Evolutionary conservation across 306 rosid genomes (phyloP).

Genomic region (Ochetophila trinervis): DNA sequence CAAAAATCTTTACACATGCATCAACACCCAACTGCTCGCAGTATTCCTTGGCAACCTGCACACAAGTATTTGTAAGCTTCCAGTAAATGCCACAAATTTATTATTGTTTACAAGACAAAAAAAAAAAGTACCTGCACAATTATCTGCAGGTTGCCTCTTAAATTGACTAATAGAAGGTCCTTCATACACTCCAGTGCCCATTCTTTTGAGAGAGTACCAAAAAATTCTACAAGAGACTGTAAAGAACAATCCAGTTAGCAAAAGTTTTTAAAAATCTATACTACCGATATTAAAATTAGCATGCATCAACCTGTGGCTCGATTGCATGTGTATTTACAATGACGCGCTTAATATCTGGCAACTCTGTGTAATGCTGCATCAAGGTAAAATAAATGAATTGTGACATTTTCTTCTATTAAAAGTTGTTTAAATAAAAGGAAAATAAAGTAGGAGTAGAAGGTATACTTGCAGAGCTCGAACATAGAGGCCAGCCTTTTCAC

Average conservation of each 20-base stretch:
- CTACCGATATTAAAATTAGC: slow-evolving; percentile 16
- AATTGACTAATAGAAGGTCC: slow-evolving; percentile 93
- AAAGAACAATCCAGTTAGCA: slow-evolving; percentile 25
- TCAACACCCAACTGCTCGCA: slow-evolving; percentile 95
- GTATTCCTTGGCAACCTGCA: slow-evolving; percentile 95
- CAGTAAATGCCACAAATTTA: slow-evolving; percentile 13
- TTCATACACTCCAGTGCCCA: slow-evolving; percentile 99
- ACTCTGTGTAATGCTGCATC: slow-evolving; percentile 95
- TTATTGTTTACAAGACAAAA: slow-evolving; percentile 5
- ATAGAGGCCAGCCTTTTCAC: slow-evolving; percentile 97
- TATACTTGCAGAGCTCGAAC: slow-evolving; percentile 93
- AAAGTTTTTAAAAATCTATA: slow-evolving; percentile 15
- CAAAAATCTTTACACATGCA: slow-evolving; percentile 90
- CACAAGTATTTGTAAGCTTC: slow-evolving; percentile 22
- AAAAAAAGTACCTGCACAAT: slow-evolving; percentile 74
- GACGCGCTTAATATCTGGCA: slow-evolving; percentile 95
- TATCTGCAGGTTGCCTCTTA: slow-evolving; percentile 96
- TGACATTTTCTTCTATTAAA: slow-evolving; percentile 6
- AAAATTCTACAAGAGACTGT: slow-evolving; percentile 96
- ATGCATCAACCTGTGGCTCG: slow-evolving; percentile 83
- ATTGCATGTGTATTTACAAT: slow-evolving; percentile 98
- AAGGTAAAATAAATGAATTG: slow-evolving; percentile 23
- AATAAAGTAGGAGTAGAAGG: slow-evolving; percentile 13
- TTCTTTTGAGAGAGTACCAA: slow-evolving; percentile 88
- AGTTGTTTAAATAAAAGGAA: not conserved